A percentile compares a stretch with the other conserved stretches of the same genome.
These are phyloP conservation scores for Gleditsia sinensis DNA, from an alignment of 306 rosid species.

Conservation along the genomic window DNA sequence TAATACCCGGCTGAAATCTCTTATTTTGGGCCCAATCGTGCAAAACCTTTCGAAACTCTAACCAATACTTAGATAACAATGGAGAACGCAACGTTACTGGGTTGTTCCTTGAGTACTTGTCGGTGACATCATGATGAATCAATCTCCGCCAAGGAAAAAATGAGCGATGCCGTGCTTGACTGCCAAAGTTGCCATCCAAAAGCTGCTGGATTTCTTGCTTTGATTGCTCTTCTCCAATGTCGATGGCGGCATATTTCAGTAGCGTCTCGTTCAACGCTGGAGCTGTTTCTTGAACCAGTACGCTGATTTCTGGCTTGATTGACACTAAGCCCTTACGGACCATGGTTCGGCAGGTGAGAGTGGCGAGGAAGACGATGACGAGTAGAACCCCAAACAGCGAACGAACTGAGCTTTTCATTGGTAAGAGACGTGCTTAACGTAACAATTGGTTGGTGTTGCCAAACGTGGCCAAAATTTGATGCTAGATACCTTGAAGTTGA, in stretches of 20 bases:
- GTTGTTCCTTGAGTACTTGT: background rate
- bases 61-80: conserved; percentile 51
- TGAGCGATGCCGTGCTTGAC: conserved; percentile 43
- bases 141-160: conserved; percentile 27
- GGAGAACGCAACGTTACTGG: conserved; percentile 53
- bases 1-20: conserved; percentile 49
- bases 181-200: conserved; percentile 47
- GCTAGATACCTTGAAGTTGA: conserved; percentile 43
- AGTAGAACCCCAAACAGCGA: conserved; percentile 51
- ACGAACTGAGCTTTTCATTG: conserved; percentile 59
- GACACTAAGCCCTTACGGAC: too few relatives aligned
- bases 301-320: too few relatives aligned
- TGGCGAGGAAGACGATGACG: conserved; percentile 43
- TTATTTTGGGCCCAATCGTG: conserved; percentile 53
- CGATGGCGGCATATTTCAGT: conserved; percentile 51
- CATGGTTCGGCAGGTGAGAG: conserved; percentile 42
- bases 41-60: conserved; percentile 47
- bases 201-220: conserved; percentile 58
- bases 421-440: too few relatives aligned
- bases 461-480: conserved; percentile 39
- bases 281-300: conserved; percentile 24
- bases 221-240: conserved; percentile 42
- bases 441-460: conserved; percentile 31
- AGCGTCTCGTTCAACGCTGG: conserved; percentile 53
- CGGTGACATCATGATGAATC: background rate